These are phyloP conservation scores for Dictyostelium brefeldianum DNA, from an alignment of 78 protist species.

Conservation along the genomic window DNA sequence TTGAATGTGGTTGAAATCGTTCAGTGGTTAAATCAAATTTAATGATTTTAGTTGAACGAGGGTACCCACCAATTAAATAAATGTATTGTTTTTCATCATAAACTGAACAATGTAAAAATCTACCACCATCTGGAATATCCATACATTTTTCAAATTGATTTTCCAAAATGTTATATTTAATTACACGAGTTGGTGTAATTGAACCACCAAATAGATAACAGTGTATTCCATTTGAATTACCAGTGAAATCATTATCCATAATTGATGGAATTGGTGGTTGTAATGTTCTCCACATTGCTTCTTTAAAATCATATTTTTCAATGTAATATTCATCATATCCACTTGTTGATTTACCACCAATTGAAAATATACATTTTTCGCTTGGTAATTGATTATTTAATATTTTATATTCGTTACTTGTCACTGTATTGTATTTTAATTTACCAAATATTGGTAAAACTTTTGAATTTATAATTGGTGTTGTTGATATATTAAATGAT, in stretches of 20 bases:
- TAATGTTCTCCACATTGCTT: constrained; percentile 29
- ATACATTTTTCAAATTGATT: constrained; percentile 43
- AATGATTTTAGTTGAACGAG: constrained; percentile 15
- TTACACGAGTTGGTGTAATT: constrained; percentile 34
- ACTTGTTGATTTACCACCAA: constrained; percentile 46
- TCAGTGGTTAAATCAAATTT: constrained; percentile 41
- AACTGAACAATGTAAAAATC: constrained; percentile 55
- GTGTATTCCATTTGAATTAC: constrained; percentile 32
- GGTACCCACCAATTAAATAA: constrained; percentile 70
- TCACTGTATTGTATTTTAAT: constrained; percentile 1
- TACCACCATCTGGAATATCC: constrained; percentile 68
- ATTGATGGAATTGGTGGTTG: constrained; percentile 17
- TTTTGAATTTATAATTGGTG: neutral
- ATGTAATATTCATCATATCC: constrained; percentile 55
- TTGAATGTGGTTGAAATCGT: neutral
- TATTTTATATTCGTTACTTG: constrained; percentile 30
- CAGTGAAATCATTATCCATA: constrained; percentile 71
- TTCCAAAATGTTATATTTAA: constrained; percentile 12
- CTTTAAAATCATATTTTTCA: constrained; percentile 42
- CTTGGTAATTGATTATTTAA: constrained; percentile 1
- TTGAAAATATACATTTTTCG: constrained; percentile 32
- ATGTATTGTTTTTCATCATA: constrained; percentile 52
- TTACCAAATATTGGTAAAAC: constrained; percentile 21
- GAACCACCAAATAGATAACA: constrained; percentile 68
- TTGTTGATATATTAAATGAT: neutral